Conservation (phyloP, 495 filamentous ascomycete genomes). For the Cercophora newfieldiana region DNA sequence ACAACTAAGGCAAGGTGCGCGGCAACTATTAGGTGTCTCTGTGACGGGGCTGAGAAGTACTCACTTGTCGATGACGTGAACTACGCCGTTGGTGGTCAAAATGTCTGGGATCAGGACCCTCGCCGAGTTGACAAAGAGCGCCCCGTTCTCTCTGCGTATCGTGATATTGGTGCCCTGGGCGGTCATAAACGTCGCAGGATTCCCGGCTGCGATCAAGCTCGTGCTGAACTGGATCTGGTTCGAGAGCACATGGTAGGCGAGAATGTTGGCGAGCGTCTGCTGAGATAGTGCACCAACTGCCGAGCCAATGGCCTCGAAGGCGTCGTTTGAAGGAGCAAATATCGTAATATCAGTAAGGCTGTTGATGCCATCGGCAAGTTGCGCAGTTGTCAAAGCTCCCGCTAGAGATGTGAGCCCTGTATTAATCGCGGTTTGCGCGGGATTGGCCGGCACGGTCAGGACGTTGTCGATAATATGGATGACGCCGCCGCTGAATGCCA, state of each 20-base stretch:
- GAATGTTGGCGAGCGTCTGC: constrained; percentile 22
- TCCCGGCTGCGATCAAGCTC: constrained; percentile 30
- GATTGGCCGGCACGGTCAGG: constrained; percentile 52
- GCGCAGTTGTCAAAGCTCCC: constrained; percentile 54
- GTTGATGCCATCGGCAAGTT: constrained; percentile 47
- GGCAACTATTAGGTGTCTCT: not conserved
- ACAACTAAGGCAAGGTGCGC: too few relatives aligned
- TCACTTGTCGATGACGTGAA: constrained; percentile 54
- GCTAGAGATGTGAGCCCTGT: constrained; percentile 55
- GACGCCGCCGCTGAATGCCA: constrained; percentile 49
- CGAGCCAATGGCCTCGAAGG: constrained; percentile 28
- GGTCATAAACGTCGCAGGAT: constrained; percentile 36
- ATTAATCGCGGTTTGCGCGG: constrained; percentile 22
- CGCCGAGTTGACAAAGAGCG: constrained; percentile 54
- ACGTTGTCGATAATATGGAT: constrained; percentile 65
- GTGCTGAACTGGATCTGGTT: constrained; percentile 45
- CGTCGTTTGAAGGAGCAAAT: constrained; percentile 48
- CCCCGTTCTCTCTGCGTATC: constrained; percentile 40
- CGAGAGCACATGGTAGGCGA: constrained; percentile 39
- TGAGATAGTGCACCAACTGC: constrained; percentile 15
- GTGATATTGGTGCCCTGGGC: constrained; percentile 42
- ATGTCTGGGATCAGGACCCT: constrained; percentile 49
- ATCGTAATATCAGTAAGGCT: constrained; percentile 57
- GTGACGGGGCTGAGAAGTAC: not conserved
- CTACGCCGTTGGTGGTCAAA: constrained; percentile 52